A percentile compares a stretch with the other conserved stretches of the same genome.
Evolutionary conservation across 2,329 filamentous ascomycete species (phyloP).

Genomic region (Sodiomyces alkalinus): DNA sequence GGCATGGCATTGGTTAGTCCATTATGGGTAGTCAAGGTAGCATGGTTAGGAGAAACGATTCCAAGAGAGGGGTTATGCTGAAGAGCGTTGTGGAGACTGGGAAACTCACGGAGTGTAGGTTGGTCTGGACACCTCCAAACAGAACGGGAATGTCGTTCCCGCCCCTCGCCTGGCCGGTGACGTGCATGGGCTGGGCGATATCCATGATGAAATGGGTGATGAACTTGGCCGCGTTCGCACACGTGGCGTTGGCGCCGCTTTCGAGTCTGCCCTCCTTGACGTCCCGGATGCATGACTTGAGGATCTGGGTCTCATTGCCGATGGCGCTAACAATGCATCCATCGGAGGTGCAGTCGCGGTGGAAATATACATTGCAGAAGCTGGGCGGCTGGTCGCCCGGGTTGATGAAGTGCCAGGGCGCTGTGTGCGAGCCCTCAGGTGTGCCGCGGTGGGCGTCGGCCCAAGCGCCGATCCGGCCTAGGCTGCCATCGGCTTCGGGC

Average conservation of each 20-base stretch:
- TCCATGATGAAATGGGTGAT: slow-evolving; percentile 9
- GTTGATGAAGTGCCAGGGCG: slow-evolving; percentile 9
- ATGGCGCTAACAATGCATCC: slow-evolving; percentile 8
- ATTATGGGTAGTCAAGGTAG: too few relatives aligned
- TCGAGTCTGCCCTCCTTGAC: slow-evolving; percentile 11
- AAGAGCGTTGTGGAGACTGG: background rate
- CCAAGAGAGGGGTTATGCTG: too few relatives aligned
- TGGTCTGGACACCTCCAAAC: slow-evolving; percentile 34
- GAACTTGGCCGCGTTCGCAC: slow-evolving; percentile 11
- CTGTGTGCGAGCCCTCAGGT: slow-evolving; percentile 7
- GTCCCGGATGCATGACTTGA: slow-evolving; percentile 1
- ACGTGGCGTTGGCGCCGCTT: slow-evolving; percentile 9
- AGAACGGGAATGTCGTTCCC: slow-evolving; percentile 28
- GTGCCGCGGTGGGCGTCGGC: slow-evolving; percentile 7
- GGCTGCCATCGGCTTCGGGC: slow-evolving; percentile 7
- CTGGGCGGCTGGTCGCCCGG: slow-evolving; percentile 6
- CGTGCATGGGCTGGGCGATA: slow-evolving; percentile 8
- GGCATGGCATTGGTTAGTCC: background rate
- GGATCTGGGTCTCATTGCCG: slow-evolving; percentile 5
- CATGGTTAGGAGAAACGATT: too few relatives aligned
- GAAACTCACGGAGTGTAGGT: slow-evolving; percentile 32
- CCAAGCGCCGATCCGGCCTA: slow-evolving; percentile 8
- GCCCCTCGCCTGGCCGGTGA: slow-evolving; percentile 7
- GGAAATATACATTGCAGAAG: slow-evolving; percentile 7
- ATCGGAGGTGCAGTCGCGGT: slow-evolving; percentile 7